Evolutionary conservation across 768 basidiomycete species (phyloP).

Genomic region (Lyophyllum atratum): DNA sequence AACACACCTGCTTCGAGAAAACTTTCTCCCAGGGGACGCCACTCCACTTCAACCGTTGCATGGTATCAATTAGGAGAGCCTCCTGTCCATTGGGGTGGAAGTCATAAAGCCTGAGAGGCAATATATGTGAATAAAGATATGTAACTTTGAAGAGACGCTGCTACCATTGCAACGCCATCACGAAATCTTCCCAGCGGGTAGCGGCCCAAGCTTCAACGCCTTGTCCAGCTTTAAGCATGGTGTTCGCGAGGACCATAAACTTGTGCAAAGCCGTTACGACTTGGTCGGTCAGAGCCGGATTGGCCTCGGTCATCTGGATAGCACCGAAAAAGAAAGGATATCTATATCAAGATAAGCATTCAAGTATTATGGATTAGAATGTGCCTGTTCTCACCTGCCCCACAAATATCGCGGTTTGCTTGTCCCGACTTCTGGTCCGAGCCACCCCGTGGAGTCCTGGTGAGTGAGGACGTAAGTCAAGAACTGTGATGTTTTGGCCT

Average conservation of each 20-base stretch:
- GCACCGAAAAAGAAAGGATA: conserved; percentile 62
- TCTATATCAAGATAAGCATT: conserved; percentile 22
- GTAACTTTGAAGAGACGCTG: background rate
- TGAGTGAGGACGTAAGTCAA: conserved; percentile 51
- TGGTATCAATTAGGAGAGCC: conserved; percentile 51
- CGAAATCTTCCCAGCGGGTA: conserved; percentile 62
- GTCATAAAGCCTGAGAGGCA: conserved; percentile 48
- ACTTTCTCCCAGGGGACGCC: conserved; percentile 60
- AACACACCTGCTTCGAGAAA: conserved; percentile 41
- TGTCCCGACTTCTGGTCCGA: conserved; percentile 56
- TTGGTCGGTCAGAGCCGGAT: conserved; percentile 41
- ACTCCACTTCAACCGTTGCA: conserved; percentile 50
- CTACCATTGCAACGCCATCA: conserved; percentile 57
- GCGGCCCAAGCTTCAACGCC: conserved; percentile 56
- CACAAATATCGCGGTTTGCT: conserved; percentile 55
- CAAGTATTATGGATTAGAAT: background rate
- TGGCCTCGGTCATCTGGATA: conserved; percentile 54
- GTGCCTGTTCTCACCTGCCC: conserved; percentile 40
- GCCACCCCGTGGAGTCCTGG: conserved; percentile 57
- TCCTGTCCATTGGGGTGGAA: conserved; percentile 50
- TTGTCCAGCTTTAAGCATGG: conserved; percentile 52
- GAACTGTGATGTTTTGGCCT: conserved; percentile 47
- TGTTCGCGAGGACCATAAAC: conserved; percentile 53
- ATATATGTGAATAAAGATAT: background rate
- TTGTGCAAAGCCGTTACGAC: conserved; percentile 55